Percentiles rank a stretch among this genome's conserved stretches.
phyloP scores from a whole-genome alignment of 208 protist species.

The Leishmania guyanensis region DNA sequence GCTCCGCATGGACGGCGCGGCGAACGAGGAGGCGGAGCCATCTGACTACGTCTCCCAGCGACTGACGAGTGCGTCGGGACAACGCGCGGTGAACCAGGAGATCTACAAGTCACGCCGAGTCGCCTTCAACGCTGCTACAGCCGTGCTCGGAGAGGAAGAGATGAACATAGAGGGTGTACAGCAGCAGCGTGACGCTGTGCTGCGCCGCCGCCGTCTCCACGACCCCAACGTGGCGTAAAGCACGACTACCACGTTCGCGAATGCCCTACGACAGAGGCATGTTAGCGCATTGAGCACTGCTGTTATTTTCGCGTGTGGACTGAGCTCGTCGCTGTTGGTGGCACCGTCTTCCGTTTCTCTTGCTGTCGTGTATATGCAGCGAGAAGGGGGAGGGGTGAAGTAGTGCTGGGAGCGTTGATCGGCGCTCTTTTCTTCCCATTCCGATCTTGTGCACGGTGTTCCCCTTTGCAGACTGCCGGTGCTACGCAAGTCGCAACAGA shows the following conservation, averaged over 20 bases:
- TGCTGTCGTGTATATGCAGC: background rate
- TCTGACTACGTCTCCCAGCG: conserved; percentile 77
- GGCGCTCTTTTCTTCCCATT: background rate
- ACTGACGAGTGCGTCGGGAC: conserved; percentile 51
- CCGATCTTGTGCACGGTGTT: background rate
- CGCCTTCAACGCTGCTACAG: conserved; percentile 68
- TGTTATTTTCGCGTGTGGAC: background rate
- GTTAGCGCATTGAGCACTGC: background rate
- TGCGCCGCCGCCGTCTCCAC: conserved; percentile 82
- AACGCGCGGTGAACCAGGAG: conserved; percentile 54
- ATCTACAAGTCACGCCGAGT: conserved; percentile 62
- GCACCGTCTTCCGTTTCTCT: background rate
- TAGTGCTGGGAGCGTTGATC: background rate
- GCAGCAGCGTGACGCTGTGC: conserved; percentile 82
- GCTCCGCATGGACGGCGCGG: conserved; percentile 45
- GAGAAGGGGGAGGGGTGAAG: background rate
- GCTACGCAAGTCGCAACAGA: background rate
- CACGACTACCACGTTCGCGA: background rate
- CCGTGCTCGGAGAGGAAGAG: conserved; percentile 75
- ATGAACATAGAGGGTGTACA: conserved; percentile 70
- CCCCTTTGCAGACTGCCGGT: background rate
- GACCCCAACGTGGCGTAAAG: conserved; percentile 53
- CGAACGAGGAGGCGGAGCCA: conserved; percentile 48
- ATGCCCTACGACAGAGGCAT: background rate
- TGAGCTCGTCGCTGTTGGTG: background rate